phyloP scores from a whole-genome alignment of 2,329 filamentous ascomycete genomes.

The Neoascochyta sp. region DNA sequence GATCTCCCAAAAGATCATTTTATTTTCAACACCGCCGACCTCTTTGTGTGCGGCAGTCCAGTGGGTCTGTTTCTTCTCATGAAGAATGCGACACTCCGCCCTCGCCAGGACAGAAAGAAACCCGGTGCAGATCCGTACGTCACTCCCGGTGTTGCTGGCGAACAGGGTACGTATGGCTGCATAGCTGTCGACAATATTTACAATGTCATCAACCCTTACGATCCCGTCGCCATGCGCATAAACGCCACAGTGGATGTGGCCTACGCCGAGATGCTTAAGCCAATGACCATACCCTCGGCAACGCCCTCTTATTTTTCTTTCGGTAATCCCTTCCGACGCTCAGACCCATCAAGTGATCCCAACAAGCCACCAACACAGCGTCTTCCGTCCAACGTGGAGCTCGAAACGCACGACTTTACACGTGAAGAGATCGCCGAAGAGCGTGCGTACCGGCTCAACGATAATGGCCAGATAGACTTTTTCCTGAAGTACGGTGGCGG shows the following conservation, averaged over 20 bases:
- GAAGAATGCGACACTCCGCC: conserved; percentile 67
- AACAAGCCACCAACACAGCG: conserved; percentile 33
- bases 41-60: conserved; percentile 88
- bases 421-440: conserved; percentile 89
- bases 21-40: conserved; percentile 85
- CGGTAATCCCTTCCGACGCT: conserved; percentile 40
- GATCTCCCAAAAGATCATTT: conserved; percentile 58
- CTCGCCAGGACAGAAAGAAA: conserved; percentile 72
- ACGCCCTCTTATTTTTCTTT: conserved; percentile 49
- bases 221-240: conserved; percentile 84
- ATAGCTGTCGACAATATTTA: conserved; percentile 94
- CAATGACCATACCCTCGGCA: conserved; percentile 73
- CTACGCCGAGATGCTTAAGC: conserved; percentile 73
- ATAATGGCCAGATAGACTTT: conserved; percentile 94
- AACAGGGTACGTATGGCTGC: conserved; percentile 78
- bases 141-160: conserved; percentile 62
- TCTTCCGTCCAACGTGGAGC: conserved; percentile 62
- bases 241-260: conserved; percentile 83
- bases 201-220: conserved; percentile 76
- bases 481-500: conserved; percentile 80
- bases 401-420: conserved; percentile 93
- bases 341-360: conserved; percentile 19
- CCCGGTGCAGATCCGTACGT: conserved; percentile 63
- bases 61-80: conserved; percentile 90
- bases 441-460: conserved; percentile 82